A percentile compares a stretch with the other conserved stretches of the same genome.
These are phyloP conservation scores for Venturia asperata DNA, from an alignment of 2,329 filamentous ascomycete species.

Conservation along the genomic window DNA sequence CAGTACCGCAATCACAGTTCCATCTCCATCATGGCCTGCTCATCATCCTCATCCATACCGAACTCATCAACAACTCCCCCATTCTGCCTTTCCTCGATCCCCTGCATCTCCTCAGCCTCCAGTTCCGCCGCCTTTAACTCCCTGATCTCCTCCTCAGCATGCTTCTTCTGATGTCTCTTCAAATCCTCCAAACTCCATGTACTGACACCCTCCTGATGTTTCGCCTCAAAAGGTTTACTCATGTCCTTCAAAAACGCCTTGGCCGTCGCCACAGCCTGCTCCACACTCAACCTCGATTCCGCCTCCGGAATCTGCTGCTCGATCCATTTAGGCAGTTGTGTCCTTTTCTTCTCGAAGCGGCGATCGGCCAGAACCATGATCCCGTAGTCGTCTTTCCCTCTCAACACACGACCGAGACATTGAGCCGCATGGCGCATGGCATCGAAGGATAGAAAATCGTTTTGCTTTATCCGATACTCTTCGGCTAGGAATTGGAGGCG, in stretches of 20 bases:
- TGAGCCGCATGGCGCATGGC: slow-evolving; percentile 99
- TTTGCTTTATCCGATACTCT: slow-evolving; percentile 92
- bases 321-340: slow-evolving; percentile 94
- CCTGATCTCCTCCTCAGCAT: slow-evolving; percentile 60
- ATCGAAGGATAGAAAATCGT: slow-evolving; percentile 97
- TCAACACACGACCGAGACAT: slow-evolving; percentile 85
- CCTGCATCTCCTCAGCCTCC: slow-evolving; percentile 31
- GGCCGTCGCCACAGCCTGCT: slow-evolving; percentile 85
- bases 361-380: slow-evolving; percentile 97
- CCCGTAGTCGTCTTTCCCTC: slow-evolving; percentile 98
- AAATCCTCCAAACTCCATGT: slow-evolving; percentile 83
- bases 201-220: slow-evolving; percentile 84
- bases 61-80: slow-evolving; percentile 28
- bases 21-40: slow-evolving; percentile 30
- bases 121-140: slow-evolving; percentile 49
- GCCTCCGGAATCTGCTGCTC: slow-evolving; percentile 77
- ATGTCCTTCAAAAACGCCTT: slow-evolving; percentile 86
- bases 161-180: slow-evolving; percentile 67
- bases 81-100: slow-evolving; percentile 30
- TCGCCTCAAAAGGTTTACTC: slow-evolving; percentile 78
- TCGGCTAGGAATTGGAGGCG: slow-evolving; percentile 93
- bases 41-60: slow-evolving; percentile 28
- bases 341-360: slow-evolving; percentile 84
- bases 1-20: slow-evolving; percentile 18
- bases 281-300: slow-evolving; percentile 84